Base-by-base conservation (phyloP, 2,329 filamentous ascomycete species). In the Esteya vermicola region DNA sequence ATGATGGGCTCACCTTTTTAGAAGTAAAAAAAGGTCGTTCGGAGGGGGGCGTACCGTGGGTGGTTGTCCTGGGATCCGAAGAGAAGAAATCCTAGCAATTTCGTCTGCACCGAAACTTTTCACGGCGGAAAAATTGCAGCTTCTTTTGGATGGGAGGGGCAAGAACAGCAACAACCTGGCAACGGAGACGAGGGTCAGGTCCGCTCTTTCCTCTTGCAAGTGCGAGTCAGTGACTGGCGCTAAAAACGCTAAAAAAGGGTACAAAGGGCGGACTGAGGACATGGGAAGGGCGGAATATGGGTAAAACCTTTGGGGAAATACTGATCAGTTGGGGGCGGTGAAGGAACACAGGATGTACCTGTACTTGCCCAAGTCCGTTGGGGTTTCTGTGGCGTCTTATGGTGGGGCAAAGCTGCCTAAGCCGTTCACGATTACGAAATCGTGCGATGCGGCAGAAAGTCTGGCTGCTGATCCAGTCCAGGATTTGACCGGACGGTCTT, bases 231-330 rank as follows among this genome's bases (percentile, higher is more conserved):
- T 20, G 26, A 33, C 28, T 18, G 9, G 6, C 28, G 27, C 36
- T 37, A 38, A 22, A 20, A n/a, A 34, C 20, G 18, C 28, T 14
- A 31, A 31, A 31, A 28, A 31, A 31, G 28, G 27, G 22, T 27
- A 13, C 26, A 25, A 27, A 26, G 32, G 26, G 33, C 43, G 45
- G 39, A 39, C 23, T 41, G 43, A 23, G 22, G 34, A 25, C 30
- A 19, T 20, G 23, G 20, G 28, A 26, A 39, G 39, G 22, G 27
- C 33, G 22, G 21, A 25, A 9, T n/a, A 34, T 23, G 33, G 40
- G 20, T 9, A 50, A 52, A 53, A 50, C 38, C 45, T 43, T 55
- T 56, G 51, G 53, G 53, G 52, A 50, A 50, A 43, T 45, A 42
- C 45, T 39, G 46, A 50, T 47, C 45, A 47, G 51, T 47, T 41